Evolutionary conservation across 805 yeast genomes (phyloP).

Genomic region (fission yeast (Schizosaccharomyces pombe)): DNA sequence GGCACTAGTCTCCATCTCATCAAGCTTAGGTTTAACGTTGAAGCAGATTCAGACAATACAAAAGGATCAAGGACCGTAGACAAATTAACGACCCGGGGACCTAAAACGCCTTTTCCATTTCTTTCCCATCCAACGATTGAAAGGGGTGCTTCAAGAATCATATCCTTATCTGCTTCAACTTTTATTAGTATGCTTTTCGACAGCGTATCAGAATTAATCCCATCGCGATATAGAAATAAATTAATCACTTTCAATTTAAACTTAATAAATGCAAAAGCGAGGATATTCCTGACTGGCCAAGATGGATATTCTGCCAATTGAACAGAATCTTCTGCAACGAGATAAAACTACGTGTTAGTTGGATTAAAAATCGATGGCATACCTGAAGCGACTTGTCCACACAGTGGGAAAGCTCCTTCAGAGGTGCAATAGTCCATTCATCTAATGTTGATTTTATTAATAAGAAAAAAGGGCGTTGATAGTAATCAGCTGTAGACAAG

Average conservation of each 20-base stretch:
- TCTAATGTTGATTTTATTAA: neutral
- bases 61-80: slow-evolving; percentile 61
- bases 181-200: slow-evolving; percentile 7
- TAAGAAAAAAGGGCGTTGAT: neutral
- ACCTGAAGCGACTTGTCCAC: neutral
- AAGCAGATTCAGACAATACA: slow-evolving; percentile 68
- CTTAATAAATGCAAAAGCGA: slow-evolving; percentile 12
- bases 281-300: slow-evolving; percentile 25
- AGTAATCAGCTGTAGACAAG: neutral
- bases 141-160: slow-evolving; percentile 16
- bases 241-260: slow-evolving; percentile 16
- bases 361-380: neutral
- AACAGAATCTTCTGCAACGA: neutral
- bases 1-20: slow-evolving; percentile 97
- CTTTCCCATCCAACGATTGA: slow-evolving; percentile 73
- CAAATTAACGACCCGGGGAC: slow-evolving; percentile 65
- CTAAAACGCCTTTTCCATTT: slow-evolving; percentile 34
- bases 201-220: slow-evolving; percentile 15
- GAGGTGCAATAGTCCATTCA: neutral
- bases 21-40: slow-evolving; percentile 65
- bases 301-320: slow-evolving; percentile 20
- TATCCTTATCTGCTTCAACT: slow-evolving; percentile 5
- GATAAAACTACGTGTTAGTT: neutral
- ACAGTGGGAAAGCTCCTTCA: neutral
- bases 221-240: slow-evolving; percentile 25